These are phyloP conservation scores for Apiospora sp. DNA, from an alignment of 2,329 filamentous ascomycete genomes.

Conservation along the genomic window DNA sequence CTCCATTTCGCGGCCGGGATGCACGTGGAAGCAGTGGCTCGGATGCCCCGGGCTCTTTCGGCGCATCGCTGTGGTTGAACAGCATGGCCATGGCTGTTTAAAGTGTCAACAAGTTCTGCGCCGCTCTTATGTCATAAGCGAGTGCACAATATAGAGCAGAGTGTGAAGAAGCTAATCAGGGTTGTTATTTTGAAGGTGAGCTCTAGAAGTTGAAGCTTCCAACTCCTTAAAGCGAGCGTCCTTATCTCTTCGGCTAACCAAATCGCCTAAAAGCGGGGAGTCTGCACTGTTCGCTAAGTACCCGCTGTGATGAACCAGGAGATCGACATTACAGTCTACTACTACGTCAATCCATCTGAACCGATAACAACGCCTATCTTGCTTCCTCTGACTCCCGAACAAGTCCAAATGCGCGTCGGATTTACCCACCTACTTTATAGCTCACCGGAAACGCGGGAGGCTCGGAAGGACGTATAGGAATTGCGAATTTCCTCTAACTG, in stretches of 20 bases:
- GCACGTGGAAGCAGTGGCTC: neutral
- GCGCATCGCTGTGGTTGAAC: neutral
- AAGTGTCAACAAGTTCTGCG: neutral
- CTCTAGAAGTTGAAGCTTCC: neutral
- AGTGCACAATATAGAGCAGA: neutral
- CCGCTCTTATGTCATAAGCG: neutral
- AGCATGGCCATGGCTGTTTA: neutral
- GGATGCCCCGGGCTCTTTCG: neutral
- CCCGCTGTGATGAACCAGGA: neutral
- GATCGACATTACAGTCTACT: neutral
- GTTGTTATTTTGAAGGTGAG: neutral
- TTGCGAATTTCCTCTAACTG: conserved; percentile 34
- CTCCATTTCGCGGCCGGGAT: neutral
- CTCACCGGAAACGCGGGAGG: neutral
- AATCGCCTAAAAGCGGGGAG: conserved; percentile 8
- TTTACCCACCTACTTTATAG: neutral
- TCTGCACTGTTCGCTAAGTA: neutral
- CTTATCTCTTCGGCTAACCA: conserved; percentile 1
- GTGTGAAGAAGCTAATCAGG: no score
- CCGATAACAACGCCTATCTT: neutral
- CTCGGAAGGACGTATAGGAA: conserved; percentile 27
- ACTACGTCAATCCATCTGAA: neutral
- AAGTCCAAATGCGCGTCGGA: neutral
- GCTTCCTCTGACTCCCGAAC: neutral
- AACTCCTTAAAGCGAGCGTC: neutral